Percentiles rank a stretch among this genome's conserved stretches.
These are phyloP conservation scores for Exophiala oligosperma DNA, from an alignment of 2,329 filamentous ascomycete species.

Conservation along the genomic window DNA sequence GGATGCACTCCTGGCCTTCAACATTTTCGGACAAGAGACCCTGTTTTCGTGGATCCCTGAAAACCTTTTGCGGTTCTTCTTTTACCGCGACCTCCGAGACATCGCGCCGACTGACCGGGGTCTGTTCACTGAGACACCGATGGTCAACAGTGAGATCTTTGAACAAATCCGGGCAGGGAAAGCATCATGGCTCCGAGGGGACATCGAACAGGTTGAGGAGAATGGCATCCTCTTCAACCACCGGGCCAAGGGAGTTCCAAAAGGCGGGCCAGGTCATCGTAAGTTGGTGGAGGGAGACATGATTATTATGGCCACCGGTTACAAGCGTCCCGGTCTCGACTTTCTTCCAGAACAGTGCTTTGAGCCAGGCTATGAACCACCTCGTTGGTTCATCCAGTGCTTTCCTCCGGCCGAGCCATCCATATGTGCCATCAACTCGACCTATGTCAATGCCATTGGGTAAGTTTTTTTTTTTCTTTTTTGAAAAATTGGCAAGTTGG, in stretches of 20 bases:
- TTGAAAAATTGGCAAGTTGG: background rate
- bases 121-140: constrained; percentile 80
- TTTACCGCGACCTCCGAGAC: constrained; percentile 78
- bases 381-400: constrained; percentile 86
- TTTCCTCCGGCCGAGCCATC: constrained; percentile 75
- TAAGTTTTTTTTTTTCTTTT: constrained; percentile 1
- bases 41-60: constrained; percentile 77
- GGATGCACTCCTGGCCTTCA: constrained; percentile 71
- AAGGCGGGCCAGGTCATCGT: constrained; percentile 70
- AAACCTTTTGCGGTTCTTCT: constrained; percentile 70
- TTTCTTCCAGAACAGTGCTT: constrained; percentile 77
- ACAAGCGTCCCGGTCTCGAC: constrained; percentile 67
- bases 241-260: constrained; percentile 69
- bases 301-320: constrained; percentile 81
- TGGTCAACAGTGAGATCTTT: constrained; percentile 83
- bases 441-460: constrained; percentile 77
- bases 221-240: constrained; percentile 70
- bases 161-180: constrained; percentile 69
- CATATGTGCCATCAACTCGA: constrained; percentile 80
- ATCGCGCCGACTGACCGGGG: constrained; percentile 68
- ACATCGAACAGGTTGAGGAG: constrained; percentile 67
- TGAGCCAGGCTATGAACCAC: constrained; percentile 69
- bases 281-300: constrained; percentile 71
- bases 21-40: constrained; percentile 78
- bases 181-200: constrained; percentile 78